Evolutionary conservation across 2,329 filamentous ascomycete genomes (phyloP), one percentile per base, ranked within the genome.

Genomic region (Venturia effusa): DNA sequence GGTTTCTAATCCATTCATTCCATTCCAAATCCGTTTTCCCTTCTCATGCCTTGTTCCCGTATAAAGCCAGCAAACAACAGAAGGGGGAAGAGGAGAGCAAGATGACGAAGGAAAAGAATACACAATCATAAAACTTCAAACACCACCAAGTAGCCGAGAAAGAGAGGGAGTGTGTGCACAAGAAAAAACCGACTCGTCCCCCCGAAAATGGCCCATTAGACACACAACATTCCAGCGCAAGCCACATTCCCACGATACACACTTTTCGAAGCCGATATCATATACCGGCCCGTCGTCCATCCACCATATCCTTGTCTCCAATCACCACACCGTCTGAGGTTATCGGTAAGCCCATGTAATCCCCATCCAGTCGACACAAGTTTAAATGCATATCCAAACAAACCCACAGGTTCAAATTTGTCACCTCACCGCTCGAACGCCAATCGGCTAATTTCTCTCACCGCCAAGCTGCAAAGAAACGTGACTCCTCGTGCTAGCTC

Each of bases 121-220:
- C 51, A 19, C 51, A 32, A 57, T 57, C 51, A 34, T 57, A 34
- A 57, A 34, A 34, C 6, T 4, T 30, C 27, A 10, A 34, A 57
- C 27, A n/a, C 19, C 51, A 13, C 27, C 10, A 24, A 34, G 22
- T 19, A 57, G 15, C 51, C 10, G 13, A 57, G 22, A 34, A 24
- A 32, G 51, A 55, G 17, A 55, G 34, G 51, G 51, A 57, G 51
- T n/a, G 51, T 34, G 51, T 57, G 51, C 51, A 57, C n/a, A 34
- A 30, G 27, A 34, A 15, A 34, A 1, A 13, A 27, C 15, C 2
- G 11, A 4, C 45, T 48, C 22, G 22, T 11, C 22, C 27, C 45
- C 24, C 22, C 45, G 22, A 48, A 27, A 11, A n/a, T 8, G n/a
- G 2, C 19, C 45, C 45, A 27, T 51, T 27, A 27, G 45, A 51